Percentiles rank a stretch among this genome's conserved stretches.
Conservation (phyloP, 768 basidiomycete species). For the Gelatoporia subvermispora region DNA sequence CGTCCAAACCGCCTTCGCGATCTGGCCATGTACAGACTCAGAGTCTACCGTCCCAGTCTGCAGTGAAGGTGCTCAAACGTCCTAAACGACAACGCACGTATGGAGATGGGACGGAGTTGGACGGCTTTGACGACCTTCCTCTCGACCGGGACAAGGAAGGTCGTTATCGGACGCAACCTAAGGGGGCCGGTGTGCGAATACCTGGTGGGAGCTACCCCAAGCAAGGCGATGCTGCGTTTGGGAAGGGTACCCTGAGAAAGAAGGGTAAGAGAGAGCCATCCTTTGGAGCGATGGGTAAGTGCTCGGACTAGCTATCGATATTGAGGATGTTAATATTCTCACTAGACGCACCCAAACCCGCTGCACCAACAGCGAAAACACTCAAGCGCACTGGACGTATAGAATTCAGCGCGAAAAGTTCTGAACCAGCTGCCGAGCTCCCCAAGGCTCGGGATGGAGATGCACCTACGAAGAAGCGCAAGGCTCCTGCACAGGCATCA, state of each 20-base stretch:
- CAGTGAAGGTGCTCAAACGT: constrained; percentile 64
- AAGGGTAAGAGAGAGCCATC: constrained; percentile 48
- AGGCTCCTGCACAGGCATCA: constrained; percentile 40
- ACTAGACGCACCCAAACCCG: constrained; percentile 11
- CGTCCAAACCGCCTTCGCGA: constrained; percentile 18
- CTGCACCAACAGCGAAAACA: constrained; percentile 42
- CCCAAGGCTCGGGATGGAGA: constrained; percentile 18
- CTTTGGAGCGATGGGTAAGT: constrained; percentile 39
- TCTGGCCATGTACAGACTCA: constrained; percentile 27
- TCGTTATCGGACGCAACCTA: constrained; percentile 70
- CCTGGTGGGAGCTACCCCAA: constrained; percentile 47
- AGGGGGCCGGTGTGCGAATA: constrained; percentile 58
- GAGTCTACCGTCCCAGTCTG: constrained; percentile 36
- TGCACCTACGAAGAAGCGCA: constrained; percentile 43
- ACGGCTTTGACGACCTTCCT: constrained; percentile 81
- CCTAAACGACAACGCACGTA: constrained; percentile 76
- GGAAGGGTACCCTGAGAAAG: constrained; percentile 56
- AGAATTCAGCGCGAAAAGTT: constrained; percentile 42
- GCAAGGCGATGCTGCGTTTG: constrained; percentile 30
- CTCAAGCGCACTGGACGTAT: constrained; percentile 55
- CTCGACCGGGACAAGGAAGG: constrained; percentile 82
- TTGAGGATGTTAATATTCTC: not conserved
- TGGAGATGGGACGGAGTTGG: constrained; percentile 88
- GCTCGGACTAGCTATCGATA: not conserved
- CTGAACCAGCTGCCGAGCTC: constrained; percentile 12